These are phyloP conservation scores for Pleoardoris graminearum DNA, from an alignment of 2,329 filamentous ascomycete genomes.

Conservation along the genomic window DNA sequence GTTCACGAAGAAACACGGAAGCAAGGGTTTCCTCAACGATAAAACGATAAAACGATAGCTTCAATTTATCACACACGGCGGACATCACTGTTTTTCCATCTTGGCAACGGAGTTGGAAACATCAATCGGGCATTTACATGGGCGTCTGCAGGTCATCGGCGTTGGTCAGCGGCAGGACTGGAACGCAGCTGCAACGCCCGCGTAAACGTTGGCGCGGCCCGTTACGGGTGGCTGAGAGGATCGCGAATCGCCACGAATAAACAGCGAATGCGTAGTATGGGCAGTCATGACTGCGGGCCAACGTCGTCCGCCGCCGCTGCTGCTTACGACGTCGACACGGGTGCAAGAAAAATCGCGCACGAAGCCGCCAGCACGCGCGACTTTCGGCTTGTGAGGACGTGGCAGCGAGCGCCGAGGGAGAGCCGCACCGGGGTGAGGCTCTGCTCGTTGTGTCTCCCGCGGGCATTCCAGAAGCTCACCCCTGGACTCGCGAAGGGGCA, in stretches of 20 bases:
- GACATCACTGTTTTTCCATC: no score
- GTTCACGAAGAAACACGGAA: no score
- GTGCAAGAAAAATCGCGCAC: slow-evolving; percentile 3
- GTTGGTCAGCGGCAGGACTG: background rate
- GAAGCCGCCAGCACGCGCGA: background rate
- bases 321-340: no score
- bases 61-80: no score
- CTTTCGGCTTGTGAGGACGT: background rate
- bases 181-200: slow-evolving; percentile 1
- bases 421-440: background rate
- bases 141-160: background rate
- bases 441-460: background rate
- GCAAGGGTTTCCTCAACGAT: no score
- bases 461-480: background rate
- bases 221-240: slow-evolving; percentile 3
- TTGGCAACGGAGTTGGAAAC: slow-evolving; percentile 4
- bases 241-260: slow-evolving; percentile 1
- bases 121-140: background rate
- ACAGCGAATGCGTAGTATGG: slow-evolving; percentile 1
- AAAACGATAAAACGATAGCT: no score
- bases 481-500: background rate
- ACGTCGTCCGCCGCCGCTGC: slow-evolving; percentile 4
- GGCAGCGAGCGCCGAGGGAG: background rate
- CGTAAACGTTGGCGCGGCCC: background rate
- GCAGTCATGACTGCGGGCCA: slow-evolving; percentile 3